Conservation (phyloP, 768 basidiomycete genomes). For the Psilocybe subaeruginosa region DNA sequence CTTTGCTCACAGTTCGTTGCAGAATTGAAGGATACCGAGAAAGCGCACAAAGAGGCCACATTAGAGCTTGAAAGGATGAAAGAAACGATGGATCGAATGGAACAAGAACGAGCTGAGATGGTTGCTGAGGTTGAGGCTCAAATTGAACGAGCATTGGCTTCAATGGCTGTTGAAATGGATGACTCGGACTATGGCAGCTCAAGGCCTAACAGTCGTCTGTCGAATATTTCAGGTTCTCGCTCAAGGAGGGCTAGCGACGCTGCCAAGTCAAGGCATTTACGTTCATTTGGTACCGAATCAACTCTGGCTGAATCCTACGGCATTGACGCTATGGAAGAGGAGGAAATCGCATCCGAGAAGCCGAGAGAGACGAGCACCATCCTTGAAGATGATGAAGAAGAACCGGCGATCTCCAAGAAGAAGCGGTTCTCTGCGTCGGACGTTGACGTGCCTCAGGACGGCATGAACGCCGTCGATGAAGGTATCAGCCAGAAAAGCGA, state of each 20-base stretch:
- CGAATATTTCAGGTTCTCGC: conserved; percentile 55
- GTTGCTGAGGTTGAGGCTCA: conserved; percentile 93
- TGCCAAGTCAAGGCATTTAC: conserved; percentile 52
- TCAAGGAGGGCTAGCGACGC: conserved; percentile 68
- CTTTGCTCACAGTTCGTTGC: conserved; percentile 14
- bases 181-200: conserved; percentile 79
- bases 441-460: conserved; percentile 67
- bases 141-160: conserved; percentile 83
- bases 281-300: conserved; percentile 79
- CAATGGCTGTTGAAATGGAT: conserved; percentile 81
- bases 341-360: conserved; percentile 32
- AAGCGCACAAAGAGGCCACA: conserved; percentile 78
- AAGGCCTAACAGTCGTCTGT: conserved; percentile 68
- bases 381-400: conserved; percentile 61
- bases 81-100: conserved; percentile 85
- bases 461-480: conserved; percentile 86
- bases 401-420: conserved; percentile 51
- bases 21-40: conserved; percentile 86
- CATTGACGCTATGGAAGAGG: conserved; percentile 28
- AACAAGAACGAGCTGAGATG: conserved; percentile 85
- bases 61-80: conserved; percentile 85
- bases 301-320: conserved; percentile 75
- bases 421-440: conserved; percentile 82
- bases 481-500: conserved; percentile 85
- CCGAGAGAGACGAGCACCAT: conserved; percentile 57